Evolutionary conservation across 2,329 filamentous ascomycete genomes (phyloP).

Genomic region (Alternaria panax): DNA sequence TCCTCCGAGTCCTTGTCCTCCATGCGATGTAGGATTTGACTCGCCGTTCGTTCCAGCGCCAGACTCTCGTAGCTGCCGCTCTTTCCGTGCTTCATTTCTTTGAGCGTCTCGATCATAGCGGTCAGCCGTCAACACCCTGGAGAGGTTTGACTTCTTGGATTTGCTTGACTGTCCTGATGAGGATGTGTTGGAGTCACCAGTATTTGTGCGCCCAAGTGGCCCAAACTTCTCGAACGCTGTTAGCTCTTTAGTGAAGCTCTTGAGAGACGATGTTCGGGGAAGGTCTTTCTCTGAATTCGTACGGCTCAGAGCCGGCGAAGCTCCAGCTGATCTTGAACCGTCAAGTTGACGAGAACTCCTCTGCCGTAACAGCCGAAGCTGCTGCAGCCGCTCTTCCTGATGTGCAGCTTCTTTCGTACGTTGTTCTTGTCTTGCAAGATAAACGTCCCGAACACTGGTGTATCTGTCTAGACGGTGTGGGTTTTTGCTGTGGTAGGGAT

Average conservation of each 20-base stretch:
- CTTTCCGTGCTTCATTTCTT: slow-evolving; percentile 46
- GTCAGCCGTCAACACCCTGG: slow-evolving; percentile 16
- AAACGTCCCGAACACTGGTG: slow-evolving; percentile 2
- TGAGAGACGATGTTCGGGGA: slow-evolving; percentile 3
- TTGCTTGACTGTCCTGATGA: slow-evolving; percentile 13
- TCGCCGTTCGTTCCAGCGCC: slow-evolving; percentile 39
- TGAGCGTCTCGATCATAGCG: slow-evolving; percentile 45
- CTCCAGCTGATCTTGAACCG: slow-evolving; percentile 28
- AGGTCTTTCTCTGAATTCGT: slow-evolving; percentile 19
- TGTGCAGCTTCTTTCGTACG: slow-evolving; percentile 9
- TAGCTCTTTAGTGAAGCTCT: slow-evolving; percentile 2
- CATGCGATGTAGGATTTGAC: slow-evolving; percentile 44
- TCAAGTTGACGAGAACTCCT: slow-evolving; percentile 26
- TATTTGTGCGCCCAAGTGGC: slow-evolving; percentile 13
- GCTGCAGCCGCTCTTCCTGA: slow-evolving; percentile 15
- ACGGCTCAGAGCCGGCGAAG: slow-evolving; percentile 20
- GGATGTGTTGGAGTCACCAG: slow-evolving; percentile 14
- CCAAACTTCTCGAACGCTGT: slow-evolving; percentile 10
- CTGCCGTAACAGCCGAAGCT: slow-evolving; percentile 11
- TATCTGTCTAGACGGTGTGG: slow-evolving; percentile 5
- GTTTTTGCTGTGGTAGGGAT: slow-evolving; percentile 13
- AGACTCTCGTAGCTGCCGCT: slow-evolving; percentile 40
- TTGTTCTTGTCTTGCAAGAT: slow-evolving; percentile 9
- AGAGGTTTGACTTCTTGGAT: slow-evolving; percentile 13
- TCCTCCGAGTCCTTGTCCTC: slow-evolving; percentile 45